These are phyloP conservation scores for Fusarium tanahbumbuense DNA, from an alignment of 2,329 filamentous ascomycete species.

Conservation along the genomic window DNA sequence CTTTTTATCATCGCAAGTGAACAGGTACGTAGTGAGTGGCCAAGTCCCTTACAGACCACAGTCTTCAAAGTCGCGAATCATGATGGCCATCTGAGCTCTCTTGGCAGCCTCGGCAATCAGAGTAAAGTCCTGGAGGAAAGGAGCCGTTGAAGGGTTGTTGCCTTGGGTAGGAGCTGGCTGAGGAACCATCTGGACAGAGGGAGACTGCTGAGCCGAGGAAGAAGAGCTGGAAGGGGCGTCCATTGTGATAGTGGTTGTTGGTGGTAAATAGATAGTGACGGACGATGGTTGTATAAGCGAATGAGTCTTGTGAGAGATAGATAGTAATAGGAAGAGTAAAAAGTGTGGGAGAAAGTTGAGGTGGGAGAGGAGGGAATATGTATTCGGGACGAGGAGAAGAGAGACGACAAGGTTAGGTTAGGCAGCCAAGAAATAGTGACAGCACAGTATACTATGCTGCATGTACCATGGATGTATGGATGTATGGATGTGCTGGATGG, in stretches of 20 bases:
- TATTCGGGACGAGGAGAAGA: slow-evolving; percentile 5
- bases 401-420: slow-evolving; percentile 1
- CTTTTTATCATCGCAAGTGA: background rate
- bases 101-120: slow-evolving; percentile 94
- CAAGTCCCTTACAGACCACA: slow-evolving; percentile 63
- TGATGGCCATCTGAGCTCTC: slow-evolving; percentile 87
- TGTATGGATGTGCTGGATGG: background rate
- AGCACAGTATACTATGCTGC: slow-evolving; percentile 14
- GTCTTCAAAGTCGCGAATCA: slow-evolving; percentile 87
- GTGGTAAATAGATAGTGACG: slow-evolving; percentile 19
- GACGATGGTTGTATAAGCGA: slow-evolving; percentile 9
- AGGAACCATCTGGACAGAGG: slow-evolving; percentile 45
- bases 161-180: slow-evolving; percentile 45
- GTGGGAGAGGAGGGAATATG: slow-evolving; percentile 27
- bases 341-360: background rate
- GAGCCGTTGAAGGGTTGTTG: slow-evolving; percentile 59
- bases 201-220: slow-evolving; percentile 49
- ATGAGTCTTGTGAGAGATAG: background rate
- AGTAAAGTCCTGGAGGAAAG: slow-evolving; percentile 82
- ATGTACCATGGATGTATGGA: slow-evolving; percentile 16
- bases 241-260: slow-evolving; percentile 37
- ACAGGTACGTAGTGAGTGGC: background rate
- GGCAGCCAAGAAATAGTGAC: slow-evolving; percentile 28
- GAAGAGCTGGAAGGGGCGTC: slow-evolving; percentile 51
- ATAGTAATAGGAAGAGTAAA: background rate